Evolutionary conservation across 768 basidiomycete genomes (phyloP).

Genomic region (Termitomyces sp.): DNA sequence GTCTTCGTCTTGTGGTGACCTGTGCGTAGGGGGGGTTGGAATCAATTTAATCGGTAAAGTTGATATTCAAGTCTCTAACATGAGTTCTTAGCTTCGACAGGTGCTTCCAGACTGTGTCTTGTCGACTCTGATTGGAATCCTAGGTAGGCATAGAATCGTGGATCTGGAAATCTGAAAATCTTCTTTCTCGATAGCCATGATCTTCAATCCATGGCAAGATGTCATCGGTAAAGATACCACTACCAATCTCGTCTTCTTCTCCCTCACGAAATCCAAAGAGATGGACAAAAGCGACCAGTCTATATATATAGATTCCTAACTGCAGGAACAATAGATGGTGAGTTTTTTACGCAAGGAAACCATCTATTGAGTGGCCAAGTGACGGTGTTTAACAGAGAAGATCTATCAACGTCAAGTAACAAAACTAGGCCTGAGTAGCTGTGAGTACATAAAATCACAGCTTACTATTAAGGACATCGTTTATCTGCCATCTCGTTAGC

Average conservation of each 20-base stretch:
- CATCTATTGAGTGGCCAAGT: neutral
- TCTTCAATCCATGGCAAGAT: slow-evolving; percentile 95
- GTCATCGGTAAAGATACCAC: slow-evolving; percentile 67
- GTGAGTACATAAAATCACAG: slow-evolving; percentile 35
- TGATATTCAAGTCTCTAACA: neutral
- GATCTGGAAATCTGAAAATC: neutral
- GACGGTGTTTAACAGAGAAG: slow-evolving; percentile 50
- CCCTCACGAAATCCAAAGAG: slow-evolving; percentile 39
- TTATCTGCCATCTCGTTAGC: slow-evolving; percentile 32
- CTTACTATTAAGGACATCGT: neutral
- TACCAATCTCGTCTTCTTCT: neutral
- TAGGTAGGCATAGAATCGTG: slow-evolving; percentile 37
- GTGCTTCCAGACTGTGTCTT: slow-evolving; percentile 79
- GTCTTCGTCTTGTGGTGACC: neutral
- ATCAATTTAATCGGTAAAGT: slow-evolving; percentile 81
- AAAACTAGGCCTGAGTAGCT: slow-evolving; percentile 86
- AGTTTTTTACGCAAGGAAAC: neutral
- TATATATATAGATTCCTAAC: slow-evolving; percentile 88
- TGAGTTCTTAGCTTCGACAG: slow-evolving; percentile 18
- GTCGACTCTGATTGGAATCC: slow-evolving; percentile 96
- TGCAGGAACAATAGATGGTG: slow-evolving; percentile 86
- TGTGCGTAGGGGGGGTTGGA: slow-evolving; percentile 72
- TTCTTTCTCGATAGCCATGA: slow-evolving; percentile 55
- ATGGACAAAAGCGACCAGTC: slow-evolving; percentile 90
- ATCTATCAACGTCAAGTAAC: slow-evolving; percentile 93